Conservation (phyloP, 495 filamentous ascomycete genomes). For the Barbatosphaeria neglecta region DNA sequence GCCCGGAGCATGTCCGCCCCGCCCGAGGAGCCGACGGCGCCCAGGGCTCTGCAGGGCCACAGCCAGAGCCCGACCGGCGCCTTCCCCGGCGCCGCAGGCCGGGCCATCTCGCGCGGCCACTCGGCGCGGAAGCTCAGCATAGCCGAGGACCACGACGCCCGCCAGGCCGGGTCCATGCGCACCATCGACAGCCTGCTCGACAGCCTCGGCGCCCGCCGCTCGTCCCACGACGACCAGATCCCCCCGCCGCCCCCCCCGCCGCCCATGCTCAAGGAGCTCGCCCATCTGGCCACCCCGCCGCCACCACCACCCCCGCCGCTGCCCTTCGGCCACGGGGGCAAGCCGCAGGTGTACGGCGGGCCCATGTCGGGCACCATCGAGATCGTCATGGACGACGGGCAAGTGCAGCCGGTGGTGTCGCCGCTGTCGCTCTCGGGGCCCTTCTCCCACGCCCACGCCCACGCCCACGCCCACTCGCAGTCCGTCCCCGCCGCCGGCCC, state of each 20-base stretch:
- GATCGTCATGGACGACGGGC: conserved; percentile 60
- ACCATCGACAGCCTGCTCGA: conserved; percentile 58
- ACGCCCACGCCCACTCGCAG: no score
- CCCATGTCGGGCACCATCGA: conserved; percentile 56
- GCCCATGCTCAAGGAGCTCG: conserved; percentile 70
- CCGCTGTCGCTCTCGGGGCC: conserved; percentile 1
- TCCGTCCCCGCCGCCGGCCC: conserved; percentile 5
- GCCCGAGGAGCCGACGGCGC: conserved; percentile 40
- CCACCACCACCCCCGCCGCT: conserved; percentile 56
- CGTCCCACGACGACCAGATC: conserved; percentile 30
- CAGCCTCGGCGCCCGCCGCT: conserved; percentile 24
- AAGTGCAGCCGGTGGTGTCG: conserved; percentile 16
- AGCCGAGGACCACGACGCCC: conserved; percentile 13
- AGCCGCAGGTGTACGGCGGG: conserved; percentile 24
- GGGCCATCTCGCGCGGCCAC: conserved; percentile 40
- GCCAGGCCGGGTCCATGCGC: conserved; percentile 4
- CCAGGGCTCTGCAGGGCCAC: conserved; percentile 24
- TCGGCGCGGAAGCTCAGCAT: conserved; percentile 25
- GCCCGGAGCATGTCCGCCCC: conserved; percentile 65
- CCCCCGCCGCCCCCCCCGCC: conserved; percentile 38
- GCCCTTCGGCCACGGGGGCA: conserved; percentile 13
- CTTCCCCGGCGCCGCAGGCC: no score
- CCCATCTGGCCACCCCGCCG: conserved; percentile 61
- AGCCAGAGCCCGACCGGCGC: conserved; percentile 44
- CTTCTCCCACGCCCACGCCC: conserved; percentile 15